Base-by-base conservation (phyloP, 192 early-diverging fungal species). In the Linderina pennispora region DNA sequence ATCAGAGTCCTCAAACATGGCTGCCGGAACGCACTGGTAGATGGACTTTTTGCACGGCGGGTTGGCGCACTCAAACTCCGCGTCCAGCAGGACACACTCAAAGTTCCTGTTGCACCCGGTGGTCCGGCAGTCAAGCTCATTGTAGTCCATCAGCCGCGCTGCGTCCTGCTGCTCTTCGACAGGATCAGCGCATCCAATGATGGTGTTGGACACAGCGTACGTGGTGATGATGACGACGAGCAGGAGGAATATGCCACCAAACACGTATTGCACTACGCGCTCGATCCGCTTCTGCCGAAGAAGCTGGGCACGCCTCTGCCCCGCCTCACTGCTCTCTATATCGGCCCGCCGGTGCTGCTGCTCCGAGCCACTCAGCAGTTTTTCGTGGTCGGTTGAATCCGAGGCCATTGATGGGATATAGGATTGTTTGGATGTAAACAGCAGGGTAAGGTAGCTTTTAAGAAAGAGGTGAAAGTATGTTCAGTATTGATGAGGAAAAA, bases 11-110 rank as follows among this genome's bases (percentile, higher is more conserved):
- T 50, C 48, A 0, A 55, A 42, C 48, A 43, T 36, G 14, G 51
- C 60, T 0, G 28, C 34, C 4, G 67, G 67, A 16, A 64, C 41
- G 23, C 67, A 71, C 23, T 55, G 44, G 45, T 52, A 71, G 28
- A 58, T 36, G 0, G 31, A 40, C 1, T 51, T 40, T 14, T 60
- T 60, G 25, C 67, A 71, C 1, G 61, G 67, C 36, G 46, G 44
- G 9, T 55, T 31, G 37, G 60, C 55, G 38, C 67, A 71, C 8
- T 48, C 52, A 26, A 63, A 35, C 35, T 55, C 36, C 1, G 42
- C 50, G 17, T 51, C 40, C 8, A 55, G 39, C 20, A 44, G 39
- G 8, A 51, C 52, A 14, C 67, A 71, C 16, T 44, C 47, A 46
- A 58, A 64, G 15, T 40, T 45, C 23, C 32, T 35, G 23, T 21